phyloP scores from a whole-genome alignment of 495 filamentous ascomycete species.

The Tuber microsphaerosporum region DNA sequence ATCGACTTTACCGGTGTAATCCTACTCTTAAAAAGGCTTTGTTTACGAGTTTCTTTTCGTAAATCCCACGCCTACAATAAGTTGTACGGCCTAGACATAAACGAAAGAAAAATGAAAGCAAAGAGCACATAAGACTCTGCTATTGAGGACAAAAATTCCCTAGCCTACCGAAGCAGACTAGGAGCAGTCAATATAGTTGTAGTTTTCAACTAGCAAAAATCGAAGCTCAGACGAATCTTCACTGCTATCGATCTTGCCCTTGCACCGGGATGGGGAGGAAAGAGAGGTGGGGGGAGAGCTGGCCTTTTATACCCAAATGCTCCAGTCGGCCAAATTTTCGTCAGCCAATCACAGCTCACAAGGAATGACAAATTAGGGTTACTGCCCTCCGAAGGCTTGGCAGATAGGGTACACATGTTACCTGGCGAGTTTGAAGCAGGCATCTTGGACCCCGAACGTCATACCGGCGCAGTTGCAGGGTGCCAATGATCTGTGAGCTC shows the following conservation, averaged over 20 bases:
- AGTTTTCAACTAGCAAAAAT: slow-evolving; percentile 57
- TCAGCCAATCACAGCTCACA: not conserved
- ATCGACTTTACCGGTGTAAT: not conserved
- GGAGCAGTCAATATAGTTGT: slow-evolving; percentile 47
- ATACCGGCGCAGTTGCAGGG: no score
- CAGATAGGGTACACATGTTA: not conserved
- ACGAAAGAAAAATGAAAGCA: slow-evolving; percentile 20
- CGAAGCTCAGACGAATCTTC: slow-evolving; percentile 53
- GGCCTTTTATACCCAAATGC: slow-evolving; percentile 34
- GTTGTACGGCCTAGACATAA: slow-evolving; percentile 19
- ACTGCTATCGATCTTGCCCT: slow-evolving; percentile 51
- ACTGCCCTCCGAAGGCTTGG: not conserved
- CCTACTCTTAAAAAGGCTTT: not conserved
- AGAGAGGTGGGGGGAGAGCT: slow-evolving; percentile 26
- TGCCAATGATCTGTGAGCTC: not conserved
- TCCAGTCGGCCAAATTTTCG: not conserved
- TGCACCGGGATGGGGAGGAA: slow-evolving; percentile 48
- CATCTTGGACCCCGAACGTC: no score
- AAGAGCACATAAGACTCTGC: slow-evolving; percentile 8
- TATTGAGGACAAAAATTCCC: slow-evolving; percentile 45
- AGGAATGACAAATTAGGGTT: not conserved
- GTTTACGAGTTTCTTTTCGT: slow-evolving; percentile 9
- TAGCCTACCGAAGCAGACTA: slow-evolving; percentile 43
- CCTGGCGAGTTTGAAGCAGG: not conserved
- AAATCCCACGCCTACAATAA: slow-evolving; percentile 19